Base-by-base conservation (phyloP, 768 basidiomycete species). In the Podaxis sp. region DNA sequence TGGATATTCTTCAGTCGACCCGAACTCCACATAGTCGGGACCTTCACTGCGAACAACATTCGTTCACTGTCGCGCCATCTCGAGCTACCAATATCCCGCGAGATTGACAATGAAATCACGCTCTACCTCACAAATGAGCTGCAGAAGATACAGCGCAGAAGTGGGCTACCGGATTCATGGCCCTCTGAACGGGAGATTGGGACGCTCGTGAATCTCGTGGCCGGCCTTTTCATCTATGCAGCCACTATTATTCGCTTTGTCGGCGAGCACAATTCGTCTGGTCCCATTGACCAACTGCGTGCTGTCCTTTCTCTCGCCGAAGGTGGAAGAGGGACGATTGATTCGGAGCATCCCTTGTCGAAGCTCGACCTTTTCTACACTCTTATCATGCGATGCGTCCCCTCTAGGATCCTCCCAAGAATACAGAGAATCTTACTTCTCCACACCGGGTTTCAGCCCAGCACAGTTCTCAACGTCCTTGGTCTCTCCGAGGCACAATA, bases 111-210 rank as follows among this genome's bases (percentile, higher is more conserved):
- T 24, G 65, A 65, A 17, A 55, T 65, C 28, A 48, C 56, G 20
- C 13, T 20, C 17, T 65, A 58, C 49, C 46, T 62, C 6, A 54
- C 50, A 20, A 49, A 65, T 33, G 61, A 58, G 30, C 53, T 65
- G 6, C 10, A n/a, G 10, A 28, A 52, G 26, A 52, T 56, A 15
- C 40, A 26, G 4, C 49, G 62, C 28, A 37, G 40, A 6, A n/a
- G 40, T 13, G 49, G 26, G 8, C 11, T 46, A 2, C 57, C 40
- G 17, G 48, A 52, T 30, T 56, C 65, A 26, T 65, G 64, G 64
- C 60, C 60, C 2, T 30, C 55, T 12, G 37, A 62, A 46, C 8
- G 26, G 5, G 51, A 51, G 0, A 20, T 65, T 4, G 33, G 49
- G 7, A 52, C 15, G 2, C 50, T 62, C 1, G 55, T 62, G 22